Conservation (phyloP, 345 rosid species). For the Salix brachista region DNA sequence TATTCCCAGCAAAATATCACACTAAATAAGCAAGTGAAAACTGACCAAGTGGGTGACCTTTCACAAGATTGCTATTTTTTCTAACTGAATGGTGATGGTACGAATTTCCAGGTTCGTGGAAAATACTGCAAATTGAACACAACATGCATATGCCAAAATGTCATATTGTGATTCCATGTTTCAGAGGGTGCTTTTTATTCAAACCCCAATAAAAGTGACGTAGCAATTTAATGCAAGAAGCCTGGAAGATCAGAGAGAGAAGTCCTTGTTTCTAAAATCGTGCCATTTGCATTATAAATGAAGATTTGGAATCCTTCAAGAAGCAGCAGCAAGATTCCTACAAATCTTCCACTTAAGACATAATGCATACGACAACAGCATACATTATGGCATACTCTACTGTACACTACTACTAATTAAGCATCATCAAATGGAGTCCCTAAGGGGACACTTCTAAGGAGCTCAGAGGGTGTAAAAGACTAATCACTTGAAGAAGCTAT, state of each 20-base stretch:
- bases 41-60: background rate
- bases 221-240: background rate
- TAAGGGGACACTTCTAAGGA: constrained; percentile 15
- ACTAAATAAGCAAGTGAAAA: background rate
- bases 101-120: background rate
- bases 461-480: constrained; percentile 11
- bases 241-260: background rate
- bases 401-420: constrained; percentile 30
- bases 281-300: background rate
- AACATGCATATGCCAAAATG: background rate
- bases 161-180: background rate
- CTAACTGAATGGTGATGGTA: background rate
- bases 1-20: background rate
- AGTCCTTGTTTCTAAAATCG: background rate
- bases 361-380: constrained; percentile 16
- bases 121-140: background rate
- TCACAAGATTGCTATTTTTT: background rate
- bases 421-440: constrained; percentile 22
- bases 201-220: background rate
- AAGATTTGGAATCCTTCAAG: background rate
- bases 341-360: constrained; percentile 4
- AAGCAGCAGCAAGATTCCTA: background rate
- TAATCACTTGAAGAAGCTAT: constrained; percentile 8
- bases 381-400: constrained; percentile 18
- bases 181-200: background rate